Conservation (phyloP, 2,329 filamentous ascomycete genomes). For the Cercospora sp. region DNA sequence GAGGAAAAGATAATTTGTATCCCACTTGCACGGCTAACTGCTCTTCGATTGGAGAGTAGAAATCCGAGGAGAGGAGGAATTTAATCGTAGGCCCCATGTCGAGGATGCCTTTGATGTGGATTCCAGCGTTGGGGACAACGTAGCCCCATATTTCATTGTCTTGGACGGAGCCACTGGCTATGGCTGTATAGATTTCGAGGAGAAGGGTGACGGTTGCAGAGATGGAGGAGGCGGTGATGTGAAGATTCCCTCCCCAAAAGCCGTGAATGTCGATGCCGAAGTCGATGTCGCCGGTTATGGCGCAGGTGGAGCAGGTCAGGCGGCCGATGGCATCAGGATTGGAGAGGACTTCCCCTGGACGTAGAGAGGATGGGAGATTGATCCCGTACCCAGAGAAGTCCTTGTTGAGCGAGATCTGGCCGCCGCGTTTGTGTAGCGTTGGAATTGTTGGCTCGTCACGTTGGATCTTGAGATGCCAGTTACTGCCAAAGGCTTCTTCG, state of each 20-base stretch:
- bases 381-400: constrained; percentile 15
- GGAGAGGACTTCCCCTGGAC: neutral
- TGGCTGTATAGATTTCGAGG: constrained; percentile 12
- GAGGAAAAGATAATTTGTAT: constrained; percentile 11
- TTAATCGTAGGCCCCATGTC: constrained; percentile 20
- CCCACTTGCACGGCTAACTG: constrained; percentile 11
- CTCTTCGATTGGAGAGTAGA: constrained; percentile 1
- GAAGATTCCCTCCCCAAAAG: neutral
- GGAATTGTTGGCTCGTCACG: neutral
- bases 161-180: neutral
- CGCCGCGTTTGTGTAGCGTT: neutral
- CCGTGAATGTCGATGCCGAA: constrained; percentile 11
- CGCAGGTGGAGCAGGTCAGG: constrained; percentile 14
- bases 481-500: constrained; percentile 13
- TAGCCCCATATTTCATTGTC: constrained; percentile 16
- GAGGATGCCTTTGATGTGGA: constrained; percentile 16
- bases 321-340: constrained; percentile 7
- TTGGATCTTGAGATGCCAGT: constrained; percentile 12
- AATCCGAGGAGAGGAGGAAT: constrained; percentile 7
- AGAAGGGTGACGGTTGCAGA: neutral
- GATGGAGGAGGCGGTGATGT: neutral
- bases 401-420: constrained; percentile 13
- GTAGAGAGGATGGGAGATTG: constrained; percentile 5
- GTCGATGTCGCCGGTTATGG: constrained; percentile 10
- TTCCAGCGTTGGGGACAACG: constrained; percentile 7